phyloP scores from a whole-genome alignment of 2,329 filamentous ascomycete genomes.

The Sporothrix humicola region DNA sequence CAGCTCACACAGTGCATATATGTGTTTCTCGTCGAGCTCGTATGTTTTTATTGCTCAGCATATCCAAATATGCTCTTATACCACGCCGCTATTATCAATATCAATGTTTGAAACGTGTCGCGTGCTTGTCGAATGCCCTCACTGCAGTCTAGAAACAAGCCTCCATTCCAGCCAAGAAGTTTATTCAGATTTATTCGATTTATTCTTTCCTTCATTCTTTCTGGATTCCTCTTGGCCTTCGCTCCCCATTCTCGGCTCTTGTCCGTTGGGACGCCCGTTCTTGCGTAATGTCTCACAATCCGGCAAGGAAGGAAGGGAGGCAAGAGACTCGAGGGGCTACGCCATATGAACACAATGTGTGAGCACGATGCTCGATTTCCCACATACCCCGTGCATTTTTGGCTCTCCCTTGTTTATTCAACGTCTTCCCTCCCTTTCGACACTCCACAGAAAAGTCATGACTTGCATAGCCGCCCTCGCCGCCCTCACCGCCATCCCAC shows the following conservation, averaged over 20 bases:
- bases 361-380: too few relatives aligned
- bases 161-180: neutral
- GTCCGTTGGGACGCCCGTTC: slow-evolving; percentile 15
- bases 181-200: neutral
- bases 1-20: neutral
- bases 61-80: neutral
- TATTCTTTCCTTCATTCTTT: slow-evolving; percentile 25
- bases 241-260: neutral
- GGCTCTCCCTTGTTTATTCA: neutral
- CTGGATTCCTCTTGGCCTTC: neutral
- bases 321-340: too few relatives aligned
- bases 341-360: too few relatives aligned
- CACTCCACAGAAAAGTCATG: neutral
- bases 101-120: slow-evolving; percentile 19
- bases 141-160: neutral
- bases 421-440: slow-evolving; percentile 8
- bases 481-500: slow-evolving; percentile 11
- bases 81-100: neutral
- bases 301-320: slow-evolving; percentile 18
- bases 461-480: neutral
- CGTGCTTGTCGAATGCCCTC: neutral
- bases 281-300: slow-evolving; percentile 15
- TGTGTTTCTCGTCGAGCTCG: neutral
- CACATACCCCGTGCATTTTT: neutral
- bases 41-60: neutral